Evolutionary conservation across 2,329 filamentous ascomycete genomes (phyloP), one percentile per base, ranked within the genome.

Genomic region (Neofusicoccum laricinum): DNA sequence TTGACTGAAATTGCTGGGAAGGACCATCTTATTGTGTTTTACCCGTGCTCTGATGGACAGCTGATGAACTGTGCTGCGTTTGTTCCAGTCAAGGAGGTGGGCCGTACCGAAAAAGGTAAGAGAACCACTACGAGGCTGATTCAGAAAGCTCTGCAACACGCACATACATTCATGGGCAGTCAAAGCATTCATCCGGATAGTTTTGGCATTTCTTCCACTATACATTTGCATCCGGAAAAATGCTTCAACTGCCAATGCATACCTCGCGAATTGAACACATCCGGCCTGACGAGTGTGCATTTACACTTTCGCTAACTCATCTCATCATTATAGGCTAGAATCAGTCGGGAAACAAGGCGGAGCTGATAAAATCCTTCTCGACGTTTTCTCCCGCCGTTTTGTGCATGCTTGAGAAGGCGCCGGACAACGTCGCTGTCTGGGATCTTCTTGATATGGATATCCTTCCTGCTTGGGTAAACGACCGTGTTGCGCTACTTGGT

Each of bases 401-500:
- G 38, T 15, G 73, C 41, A 66, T 81, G 45, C 64, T 81, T 41
- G 66, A 71, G n/a, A 78, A 78, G 68, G 79, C 76, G 4, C 72
- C 77, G 36, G 69, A 71, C 11, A 21, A 21, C n/a, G 49, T 78
- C 57, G 77, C 76, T 62, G 73, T 77, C 3, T 77, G 75, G 75
- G 72, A 74, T 61, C 63, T 76, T 51, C 48, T 76, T 41, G 63
- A 91, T 67, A 88, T 89, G 84, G 81, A 85, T 2, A 75, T 80
- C 1, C 72, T 90, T 15, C 80, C 82, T 0, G 79, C 76, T 0
- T 91, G 86, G 84, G 77, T 79, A 0, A 80, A 83, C 2, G 83
- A 75, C 0, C 80, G 78, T 4, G 71, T 90, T 17, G 86, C 81
- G 1, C 72, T 90, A 0, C 72, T 91, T 0, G 88, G 89, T 0